Evolutionary conservation across 2,329 filamentous ascomycete species (phyloP), one percentile per base, ranked within the genome.

Genomic region (Cytospora schulzeri): DNA sequence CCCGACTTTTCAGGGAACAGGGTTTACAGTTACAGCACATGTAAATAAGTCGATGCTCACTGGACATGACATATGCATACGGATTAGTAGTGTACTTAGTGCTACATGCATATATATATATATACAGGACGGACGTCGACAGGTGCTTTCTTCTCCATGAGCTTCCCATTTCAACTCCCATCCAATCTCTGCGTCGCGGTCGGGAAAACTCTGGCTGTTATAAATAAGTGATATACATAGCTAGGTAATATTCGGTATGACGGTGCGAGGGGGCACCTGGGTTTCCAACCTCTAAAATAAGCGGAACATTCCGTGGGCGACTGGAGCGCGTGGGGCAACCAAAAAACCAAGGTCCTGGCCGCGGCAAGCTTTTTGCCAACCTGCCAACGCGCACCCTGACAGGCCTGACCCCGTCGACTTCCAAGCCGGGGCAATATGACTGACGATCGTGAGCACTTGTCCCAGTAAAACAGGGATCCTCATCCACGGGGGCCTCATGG

Each of bases 381-480:
- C 55, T 29, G 56, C 56, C 53, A 33, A 33, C 31, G 31, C 12
- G 31, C 31, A 9, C 31, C 31, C 31, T 33, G 31, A 33, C 31
- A 33, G 33, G 33, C 14, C 33, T 35, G 33, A 35, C 33, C 60
- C 38, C 55, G 26, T 66, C 45, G 61, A 57, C 64, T 66, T 59
- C 64, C 64, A 66, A 55, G 52, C 60, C 60, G 57, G 60, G 64
- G 41, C 31, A 58, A 60, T 64, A 52, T 50, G 60, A 63, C 56
- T 50, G 64, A 51, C 57, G 64, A 66, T 66, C 64, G 60, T 64
- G 60, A 60, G 60, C 51, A 51, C 45, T n/a, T 19, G 45, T 24
- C n/a, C 41, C 41, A 45, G 6, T 7, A 7, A 56, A 59, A 48
- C 53, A 63, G 19, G n/a, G 53, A 57, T 35, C 15, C 22, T 24